Percentiles rank a stretch among this genome's conserved stretches.
phyloP scores from a whole-genome alignment of 805 yeast species.

The Starmerella gropengiesseri region DNA sequence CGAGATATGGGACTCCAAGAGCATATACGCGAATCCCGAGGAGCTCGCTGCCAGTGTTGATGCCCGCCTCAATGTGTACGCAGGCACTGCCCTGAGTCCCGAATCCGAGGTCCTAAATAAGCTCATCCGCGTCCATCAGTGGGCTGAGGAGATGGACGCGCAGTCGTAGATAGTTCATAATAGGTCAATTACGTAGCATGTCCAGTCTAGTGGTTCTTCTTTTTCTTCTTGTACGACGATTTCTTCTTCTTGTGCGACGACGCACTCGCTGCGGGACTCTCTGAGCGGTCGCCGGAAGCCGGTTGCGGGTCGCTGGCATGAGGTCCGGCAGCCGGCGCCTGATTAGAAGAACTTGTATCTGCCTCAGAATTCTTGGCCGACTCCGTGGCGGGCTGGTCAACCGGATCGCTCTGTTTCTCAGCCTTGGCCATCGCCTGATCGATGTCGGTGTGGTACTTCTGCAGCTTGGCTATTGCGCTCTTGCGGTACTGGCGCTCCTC shows the following conservation, averaged over 20 bases:
- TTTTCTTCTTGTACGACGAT: constrained; percentile 2
- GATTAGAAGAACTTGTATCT: too few relatives aligned
- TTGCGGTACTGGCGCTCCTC: constrained; percentile 28
- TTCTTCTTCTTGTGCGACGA: constrained; percentile 5
- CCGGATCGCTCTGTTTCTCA: neutral
- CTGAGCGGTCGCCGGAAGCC: too few relatives aligned
- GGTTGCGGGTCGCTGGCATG: too few relatives aligned
- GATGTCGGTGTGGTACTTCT: constrained; percentile 26
- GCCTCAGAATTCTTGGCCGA: too few relatives aligned
- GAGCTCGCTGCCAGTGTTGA: neutral
- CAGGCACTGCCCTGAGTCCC: neutral
- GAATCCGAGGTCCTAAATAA: neutral
- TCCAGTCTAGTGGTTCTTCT: constrained; percentile 8
- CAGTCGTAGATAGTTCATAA: neutral
- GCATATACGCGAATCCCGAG: neutral
- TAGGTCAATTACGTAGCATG: neutral
- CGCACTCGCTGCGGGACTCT: constrained; percentile 2
- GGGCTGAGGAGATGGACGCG: neutral
- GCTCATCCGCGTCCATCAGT: neutral
- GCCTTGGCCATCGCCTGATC: constrained; percentile 23
- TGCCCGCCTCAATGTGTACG: neutral
- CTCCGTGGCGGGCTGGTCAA: neutral
- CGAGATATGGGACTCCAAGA: neutral
- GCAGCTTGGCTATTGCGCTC: constrained; percentile 29
- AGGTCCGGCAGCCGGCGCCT: too few relatives aligned